Percentiles rank a stretch among this genome's conserved stretches.
phyloP scores from a whole-genome alignment of 2,329 filamentous ascomycete genomes.

The Clonostachys sp. region DNA sequence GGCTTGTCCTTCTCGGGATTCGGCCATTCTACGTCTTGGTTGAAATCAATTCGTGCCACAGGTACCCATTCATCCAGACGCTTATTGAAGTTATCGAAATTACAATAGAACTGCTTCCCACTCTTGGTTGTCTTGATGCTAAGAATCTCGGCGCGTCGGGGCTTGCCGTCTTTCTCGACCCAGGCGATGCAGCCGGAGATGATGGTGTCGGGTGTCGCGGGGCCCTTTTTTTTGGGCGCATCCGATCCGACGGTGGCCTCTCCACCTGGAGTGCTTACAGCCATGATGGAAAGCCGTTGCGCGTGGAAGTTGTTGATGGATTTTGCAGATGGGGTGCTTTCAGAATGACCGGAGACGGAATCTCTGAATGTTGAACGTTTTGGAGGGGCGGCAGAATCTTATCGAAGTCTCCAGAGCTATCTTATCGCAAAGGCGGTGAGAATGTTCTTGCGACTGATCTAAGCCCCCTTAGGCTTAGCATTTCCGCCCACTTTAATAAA shows the following conservation, averaged over 20 bases:
- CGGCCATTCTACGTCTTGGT: constrained; percentile 93
- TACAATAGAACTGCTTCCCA: constrained; percentile 87
- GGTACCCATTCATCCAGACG: constrained; percentile 81
- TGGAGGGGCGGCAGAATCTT: constrained; percentile 20
- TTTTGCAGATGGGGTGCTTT: neutral
- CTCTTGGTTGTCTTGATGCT: constrained; percentile 89
- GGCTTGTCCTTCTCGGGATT: constrained; percentile 79
- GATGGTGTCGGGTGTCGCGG: constrained; percentile 80
- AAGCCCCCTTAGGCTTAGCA: no score
- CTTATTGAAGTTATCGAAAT: constrained; percentile 99
- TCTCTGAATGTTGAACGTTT: constrained; percentile 2
- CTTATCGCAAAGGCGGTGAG: constrained; percentile 19
- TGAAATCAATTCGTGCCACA: constrained; percentile 76
- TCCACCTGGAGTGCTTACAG: constrained; percentile 38
- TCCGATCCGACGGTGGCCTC: constrained; percentile 53
- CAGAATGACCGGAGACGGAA: no score
- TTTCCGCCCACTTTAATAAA: no score
- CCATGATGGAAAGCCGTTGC: constrained; percentile 37
- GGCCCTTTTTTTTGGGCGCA: constrained; percentile 64
- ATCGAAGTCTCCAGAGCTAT: neutral
- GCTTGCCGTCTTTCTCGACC: constrained; percentile 70
- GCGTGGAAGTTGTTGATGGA: neutral
- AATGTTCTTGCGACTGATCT: no score
- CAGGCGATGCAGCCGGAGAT: constrained; percentile 55
- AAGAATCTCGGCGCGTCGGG: constrained; percentile 92